Evolutionary conservation across 345 rosid species (phyloP), one percentile per base, ranked within the genome.

Genomic region (Streptanthus diversifolius): DNA sequence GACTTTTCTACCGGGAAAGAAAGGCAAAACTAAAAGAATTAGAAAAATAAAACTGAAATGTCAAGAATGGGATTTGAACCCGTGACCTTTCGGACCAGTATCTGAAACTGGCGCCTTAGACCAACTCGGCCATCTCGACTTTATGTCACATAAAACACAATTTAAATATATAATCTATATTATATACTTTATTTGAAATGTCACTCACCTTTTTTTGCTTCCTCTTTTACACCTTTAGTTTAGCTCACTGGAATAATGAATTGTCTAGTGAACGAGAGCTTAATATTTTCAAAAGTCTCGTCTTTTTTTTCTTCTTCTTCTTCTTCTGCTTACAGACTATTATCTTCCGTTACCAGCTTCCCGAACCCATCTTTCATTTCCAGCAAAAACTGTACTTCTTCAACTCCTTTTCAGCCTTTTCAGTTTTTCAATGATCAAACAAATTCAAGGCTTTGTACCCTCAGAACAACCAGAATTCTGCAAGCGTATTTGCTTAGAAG

Each of bases 51-150:
- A 17, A 17, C 17, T 4, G 0, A 3, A 9, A 19, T 87, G 89
- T 87, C 89, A 85, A 84, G 88, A 89, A 71, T 84, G 89, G 85
- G 89, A 83, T 86, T 87, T 79, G 89, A 87, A 84, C 89, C 86
- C 86, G 81, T 64, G 88, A 88, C 92, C 88, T 83, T 81, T 83
- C 81, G 85, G 85, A 82, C 88, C 85, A 83, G 85, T 84, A 85
- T 90, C 90, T 86, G 90, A 88, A 85, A 85, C 90, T 86, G 92
- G 89, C 90, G 89, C 93, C 90, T 88, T 84, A 82, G 90, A 86
- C 92, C 91, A 88, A 85, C 93, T 88, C 90, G 92, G 90, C 96
- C 91, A 90, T 85, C 92, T 86, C 88, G 90, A 43, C 51, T 24
- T 18, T 8, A 0, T 8, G 5, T 25, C 1, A 0, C 1, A 0